Base-by-base conservation (phyloP, 2,329 filamentous ascomycete species). In the Helotiales sp. region DNA sequence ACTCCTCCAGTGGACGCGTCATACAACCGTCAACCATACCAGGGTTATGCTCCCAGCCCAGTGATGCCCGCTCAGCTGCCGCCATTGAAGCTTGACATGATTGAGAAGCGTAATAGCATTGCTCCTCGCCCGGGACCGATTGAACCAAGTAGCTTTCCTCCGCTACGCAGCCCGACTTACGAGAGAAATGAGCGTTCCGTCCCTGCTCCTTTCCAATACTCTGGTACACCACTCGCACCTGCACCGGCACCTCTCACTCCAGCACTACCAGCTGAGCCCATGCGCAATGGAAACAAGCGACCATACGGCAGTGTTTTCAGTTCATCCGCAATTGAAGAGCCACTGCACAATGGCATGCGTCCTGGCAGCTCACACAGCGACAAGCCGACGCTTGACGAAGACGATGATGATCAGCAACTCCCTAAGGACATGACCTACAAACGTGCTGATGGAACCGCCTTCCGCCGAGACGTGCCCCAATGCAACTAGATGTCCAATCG, bases 261-360 rank as follows among this genome's bases (percentile, higher is more conserved):
- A 34, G 17, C 45, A 15, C 30, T 34, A 6, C 61, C 40, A 28
- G 22, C 7, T 28, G 76, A 77, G 24, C 57, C 67, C 6, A 17
- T 66, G 15, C 72, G 70, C 1, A 67, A 63, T 24, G 71, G 63
- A 5, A 64, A 58, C 22, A 78, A 78, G 65, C 71, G 77, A 15
- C 55, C 69, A 8, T 76, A 65, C 57, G 71, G 72, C 32, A 59
- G 50, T 24, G 74, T 70, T 20, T 78, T 77, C 65, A 63, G 45
- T 40, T 64, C 68, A 3, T 62, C 78, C n/a, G 28, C 63, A 3
- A 49, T 61, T 52, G 76, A 78, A 3, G 76, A 79, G 49, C 74
- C 80, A 1, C 77, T 83, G 30, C 75, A 79, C 68, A 81, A 83
- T 68, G 81, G 81, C 61, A 79, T 79, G 77, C 79, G 82, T 30